These are phyloP conservation scores for Arabidopsis hybrid DNA, from an alignment of 441 rosid species.

Conservation along the genomic window DNA sequence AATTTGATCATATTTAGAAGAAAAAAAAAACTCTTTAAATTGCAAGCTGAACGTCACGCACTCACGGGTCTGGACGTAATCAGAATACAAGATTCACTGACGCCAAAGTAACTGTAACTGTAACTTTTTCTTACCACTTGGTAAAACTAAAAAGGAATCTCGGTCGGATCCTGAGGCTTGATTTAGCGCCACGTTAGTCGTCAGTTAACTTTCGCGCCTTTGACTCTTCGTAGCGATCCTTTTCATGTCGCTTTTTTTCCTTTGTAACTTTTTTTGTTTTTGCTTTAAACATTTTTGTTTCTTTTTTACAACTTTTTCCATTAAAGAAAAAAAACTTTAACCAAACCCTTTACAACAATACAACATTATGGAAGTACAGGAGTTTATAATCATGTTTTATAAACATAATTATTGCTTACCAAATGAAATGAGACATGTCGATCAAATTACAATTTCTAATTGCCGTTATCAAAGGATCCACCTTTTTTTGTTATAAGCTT, in stretches of 20 bases:
- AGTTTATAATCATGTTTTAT: constrained; percentile 31
- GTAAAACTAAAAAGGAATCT: constrained; percentile 24
- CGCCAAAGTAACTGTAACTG: constrained; percentile 2
- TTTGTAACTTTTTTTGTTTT: too few species aligned
- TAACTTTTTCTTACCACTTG: neutral
- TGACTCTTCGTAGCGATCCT: constrained; percentile 38
- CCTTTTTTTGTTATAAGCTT: neutral
- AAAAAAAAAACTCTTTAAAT: neutral
- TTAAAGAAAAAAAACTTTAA: constrained; percentile 5
- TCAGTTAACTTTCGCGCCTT: constrained; percentile 43
- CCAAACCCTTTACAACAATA: constrained; percentile 20
- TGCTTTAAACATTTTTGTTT: constrained; percentile 13
- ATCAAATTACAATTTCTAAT: constrained; percentile 25
- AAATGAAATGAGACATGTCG: constrained; percentile 27
- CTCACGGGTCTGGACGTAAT: constrained; percentile 24
- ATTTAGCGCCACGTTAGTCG: constrained; percentile 42
- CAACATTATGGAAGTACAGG: constrained; percentile 30
- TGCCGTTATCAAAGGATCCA: constrained; percentile 37
- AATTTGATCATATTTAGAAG: neutral
- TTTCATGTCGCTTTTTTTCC: constrained; percentile 32
- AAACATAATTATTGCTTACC: constrained; percentile 48
- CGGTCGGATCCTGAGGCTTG: constrained; percentile 36
- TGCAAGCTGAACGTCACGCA: constrained; percentile 19
- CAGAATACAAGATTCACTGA: constrained; percentile 10
- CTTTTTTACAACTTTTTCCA: constrained; percentile 27